Evolutionary conservation across 2,329 filamentous ascomycete genomes (phyloP).

Genomic region (Nannizziopsis barbatae): DNA sequence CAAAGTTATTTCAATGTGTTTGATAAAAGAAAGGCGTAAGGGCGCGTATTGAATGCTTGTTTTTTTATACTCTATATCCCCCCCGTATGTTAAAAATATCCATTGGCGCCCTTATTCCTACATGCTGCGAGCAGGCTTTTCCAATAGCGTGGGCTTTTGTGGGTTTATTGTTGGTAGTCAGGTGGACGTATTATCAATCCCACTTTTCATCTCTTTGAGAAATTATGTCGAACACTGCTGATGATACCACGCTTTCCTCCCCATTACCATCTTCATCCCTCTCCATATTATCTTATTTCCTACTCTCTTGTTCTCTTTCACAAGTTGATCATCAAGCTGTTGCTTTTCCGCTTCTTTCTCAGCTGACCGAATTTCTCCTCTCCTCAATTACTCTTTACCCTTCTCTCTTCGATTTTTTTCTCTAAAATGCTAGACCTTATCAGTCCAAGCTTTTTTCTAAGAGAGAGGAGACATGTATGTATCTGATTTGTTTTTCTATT

Average conservation of each 20-base stretch:
- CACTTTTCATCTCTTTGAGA: constrained; percentile 8
- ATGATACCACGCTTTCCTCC: constrained; percentile 10
- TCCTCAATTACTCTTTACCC: constrained; percentile 15
- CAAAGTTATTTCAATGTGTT: constrained; percentile 6
- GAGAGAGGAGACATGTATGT: neutral
- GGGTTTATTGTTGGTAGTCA: constrained; percentile 21
- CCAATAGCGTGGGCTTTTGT: constrained; percentile 21
- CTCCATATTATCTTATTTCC: neutral
- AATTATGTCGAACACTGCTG: constrained; percentile 9
- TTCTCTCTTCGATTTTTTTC: constrained; percentile 12
- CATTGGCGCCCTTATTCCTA: neutral
- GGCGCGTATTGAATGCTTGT: neutral
- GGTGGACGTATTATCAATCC: constrained; percentile 6
- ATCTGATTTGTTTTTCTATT: neutral
- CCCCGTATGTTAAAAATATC: constrained; percentile 13
- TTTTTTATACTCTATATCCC: constrained; percentile 11
- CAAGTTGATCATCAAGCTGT: constrained; percentile 9
- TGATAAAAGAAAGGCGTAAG: constrained; percentile 8
- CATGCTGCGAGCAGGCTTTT: neutral
- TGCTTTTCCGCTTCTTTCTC: constrained; percentile 4
- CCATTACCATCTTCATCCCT: neutral
- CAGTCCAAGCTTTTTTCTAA: neutral
- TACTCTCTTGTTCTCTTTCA: constrained; percentile 12
- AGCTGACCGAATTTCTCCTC: constrained; percentile 4
- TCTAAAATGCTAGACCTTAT: neutral